Percentiles rank a stretch among this genome's conserved stretches.
Evolutionary conservation across 1,284 basidiomycete genomes (phyloP).

Genomic region (Wolfiporia cocos): DNA sequence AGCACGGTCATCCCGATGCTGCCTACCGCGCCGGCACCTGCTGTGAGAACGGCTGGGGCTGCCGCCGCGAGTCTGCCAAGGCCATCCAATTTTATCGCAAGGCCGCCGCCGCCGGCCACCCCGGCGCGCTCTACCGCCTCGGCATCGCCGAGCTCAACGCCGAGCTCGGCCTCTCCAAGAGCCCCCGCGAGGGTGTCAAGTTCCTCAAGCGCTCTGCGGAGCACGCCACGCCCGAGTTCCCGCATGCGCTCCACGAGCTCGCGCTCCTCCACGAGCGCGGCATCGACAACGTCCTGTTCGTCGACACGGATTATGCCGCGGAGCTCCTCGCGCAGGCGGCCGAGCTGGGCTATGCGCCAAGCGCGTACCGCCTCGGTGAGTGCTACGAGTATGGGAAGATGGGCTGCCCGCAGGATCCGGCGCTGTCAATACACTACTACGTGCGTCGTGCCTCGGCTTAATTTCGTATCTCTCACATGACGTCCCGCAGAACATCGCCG

Average conservation of each 20-base stretch:
- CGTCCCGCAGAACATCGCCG: slow-evolving; percentile 81
- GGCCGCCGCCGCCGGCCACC: slow-evolving; percentile 87
- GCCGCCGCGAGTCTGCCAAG: slow-evolving; percentile 86
- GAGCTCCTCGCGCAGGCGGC: slow-evolving; percentile 94
- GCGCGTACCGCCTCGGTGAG: slow-evolving; percentile 93
- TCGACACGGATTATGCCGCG: slow-evolving; percentile 92
- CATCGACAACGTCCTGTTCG: slow-evolving; percentile 94
- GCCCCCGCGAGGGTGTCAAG: slow-evolving; percentile 94
- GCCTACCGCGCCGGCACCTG: slow-evolving; percentile 96
- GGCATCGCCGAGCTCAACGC: slow-evolving; percentile 97
- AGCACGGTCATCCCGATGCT: slow-evolving; percentile 97
- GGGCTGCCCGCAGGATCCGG: slow-evolving; percentile 97
- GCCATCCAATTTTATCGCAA: slow-evolving; percentile 93
- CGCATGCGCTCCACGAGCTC: slow-evolving; percentile 94
- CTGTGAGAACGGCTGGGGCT: slow-evolving; percentile 99
- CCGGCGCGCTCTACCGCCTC: slow-evolving; percentile 94
- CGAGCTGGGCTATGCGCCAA: slow-evolving; percentile 94
- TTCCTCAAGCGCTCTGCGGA: slow-evolving; percentile 98
- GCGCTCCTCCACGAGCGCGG: slow-evolving; percentile 93
- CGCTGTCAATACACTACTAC: slow-evolving; percentile 98
- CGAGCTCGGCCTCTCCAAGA: slow-evolving; percentile 81
- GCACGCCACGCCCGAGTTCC: slow-evolving; percentile 91
- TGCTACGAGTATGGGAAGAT: slow-evolving; percentile 99
- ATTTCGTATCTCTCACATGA: slow-evolving; percentile 5
- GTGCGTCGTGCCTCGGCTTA: slow-evolving; percentile 42